Evolutionary conservation across 495 filamentous ascomycete genomes (phyloP), one percentile per base, ranked within the genome.

Genomic region (Jackrogersella minutella): DNA sequence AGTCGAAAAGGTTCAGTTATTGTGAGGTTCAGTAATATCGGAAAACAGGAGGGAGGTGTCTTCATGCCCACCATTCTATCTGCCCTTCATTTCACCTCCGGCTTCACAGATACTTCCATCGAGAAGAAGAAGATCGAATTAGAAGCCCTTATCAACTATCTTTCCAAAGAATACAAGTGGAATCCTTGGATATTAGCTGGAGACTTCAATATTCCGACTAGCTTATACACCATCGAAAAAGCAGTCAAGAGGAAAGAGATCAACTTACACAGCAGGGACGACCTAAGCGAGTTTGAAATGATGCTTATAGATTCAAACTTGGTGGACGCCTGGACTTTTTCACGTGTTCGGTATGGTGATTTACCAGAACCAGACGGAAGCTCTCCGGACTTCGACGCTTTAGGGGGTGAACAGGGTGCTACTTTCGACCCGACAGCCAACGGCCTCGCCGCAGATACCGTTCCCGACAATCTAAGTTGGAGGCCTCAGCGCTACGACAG

Each of bases 401-500:
- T 74, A 36, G 77, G 80, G 16, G 86, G 84, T 5, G 86, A 87
- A 65, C 76, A 83, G 47, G 84, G 84, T 4, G 81, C 84, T 0
- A 88, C 86, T 0, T 88, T 82, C 64, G 81, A 88, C 55, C 84
- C 85, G 5, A 71, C 56, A 0, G 66, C 70, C 1, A 88, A 87
- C 58, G 73, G 70, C 17, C 74, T 85, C 6, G 84, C 85, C 2
- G 78, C 80, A 13, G 74, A 78, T 5, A 76, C 68, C 7, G 76
- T 78, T 13, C 73, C 71, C 24, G 76, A 73, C 28, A 72, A 74
- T 3, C 75, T 73, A 33, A 68, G 80, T 21, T 77, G 77, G 31
- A 77, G 82, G n/a, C 85, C 85, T 4, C 86, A 88, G 66, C 71
- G 86, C 21, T 87, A 87, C 58, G 85, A 87, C 64, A 76, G 86